These are phyloP conservation scores for Entelexis sorbosivorans DNA, from an alignment of 1,139 yeast genomes.

Conservation along the genomic window DNA sequence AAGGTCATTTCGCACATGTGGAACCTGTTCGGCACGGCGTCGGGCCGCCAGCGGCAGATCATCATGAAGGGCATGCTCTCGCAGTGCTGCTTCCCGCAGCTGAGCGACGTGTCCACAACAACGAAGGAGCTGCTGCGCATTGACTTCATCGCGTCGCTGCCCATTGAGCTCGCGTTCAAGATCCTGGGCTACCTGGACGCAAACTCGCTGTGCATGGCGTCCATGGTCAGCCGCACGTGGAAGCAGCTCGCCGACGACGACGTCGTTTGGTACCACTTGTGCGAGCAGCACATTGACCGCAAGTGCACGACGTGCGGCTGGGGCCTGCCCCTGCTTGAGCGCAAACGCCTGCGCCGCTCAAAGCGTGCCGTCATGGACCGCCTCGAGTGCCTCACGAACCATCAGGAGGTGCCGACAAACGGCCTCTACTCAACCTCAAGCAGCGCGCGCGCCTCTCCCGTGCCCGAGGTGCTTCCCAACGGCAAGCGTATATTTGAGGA, in stretches of 20 bases:
- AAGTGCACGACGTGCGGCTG: slow-evolving; percentile 98
- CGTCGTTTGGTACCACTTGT: slow-evolving; percentile 95
- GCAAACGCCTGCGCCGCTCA: slow-evolving; percentile 30
- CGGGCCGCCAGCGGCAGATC: slow-evolving; percentile 53
- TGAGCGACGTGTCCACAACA: slow-evolving; percentile 71
- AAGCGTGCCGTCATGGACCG: slow-evolving; percentile 29
- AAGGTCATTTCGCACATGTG: slow-evolving; percentile 65
- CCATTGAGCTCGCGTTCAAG: slow-evolving; percentile 73
- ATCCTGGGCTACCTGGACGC: slow-evolving; percentile 84
- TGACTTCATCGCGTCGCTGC: slow-evolving; percentile 76
- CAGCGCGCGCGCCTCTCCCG: not conserved
- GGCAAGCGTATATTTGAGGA: slow-evolving; percentile 3
- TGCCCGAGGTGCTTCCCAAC: not conserved
- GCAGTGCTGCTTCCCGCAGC: slow-evolving; percentile 91
- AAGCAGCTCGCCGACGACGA: slow-evolving; percentile 86
- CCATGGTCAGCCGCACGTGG: slow-evolving; percentile 85
- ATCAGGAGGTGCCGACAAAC: not conserved
- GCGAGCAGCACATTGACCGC: slow-evolving; percentile 94
- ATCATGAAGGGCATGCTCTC: slow-evolving; percentile 74
- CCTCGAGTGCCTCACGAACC: slow-evolving; percentile 14
- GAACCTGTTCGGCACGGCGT: slow-evolving; percentile 69
- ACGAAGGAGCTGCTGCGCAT: slow-evolving; percentile 70
- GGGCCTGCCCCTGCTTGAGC: slow-evolving; percentile 81
- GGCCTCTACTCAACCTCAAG: not conserved
- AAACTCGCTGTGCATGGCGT: slow-evolving; percentile 80